Evolutionary conservation across 192 early-diverging fungal species (phyloP).

Genomic region (Backusella australiensis): DNA sequence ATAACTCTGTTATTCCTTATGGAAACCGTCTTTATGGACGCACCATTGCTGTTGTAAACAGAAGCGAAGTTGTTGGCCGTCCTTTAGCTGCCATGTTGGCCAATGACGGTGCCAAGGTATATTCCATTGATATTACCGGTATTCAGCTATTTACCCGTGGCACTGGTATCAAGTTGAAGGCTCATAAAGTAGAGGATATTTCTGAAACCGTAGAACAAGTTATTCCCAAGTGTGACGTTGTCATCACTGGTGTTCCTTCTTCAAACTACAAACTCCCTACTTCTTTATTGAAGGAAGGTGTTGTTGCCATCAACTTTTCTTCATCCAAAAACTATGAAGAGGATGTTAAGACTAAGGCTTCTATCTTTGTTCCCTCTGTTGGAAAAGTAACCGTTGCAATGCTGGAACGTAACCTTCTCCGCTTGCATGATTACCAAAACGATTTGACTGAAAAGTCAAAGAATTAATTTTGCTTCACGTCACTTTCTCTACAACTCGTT

Average conservation of each 20-base stretch:
- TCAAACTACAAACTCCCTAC: slow-evolving; percentile 87
- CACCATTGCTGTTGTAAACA: slow-evolving; percentile 91
- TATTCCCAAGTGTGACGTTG: slow-evolving; percentile 87
- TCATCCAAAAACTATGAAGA: slow-evolving; percentile 95
- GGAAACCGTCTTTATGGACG: slow-evolving; percentile 95
- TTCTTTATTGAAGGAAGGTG: slow-evolving; percentile 90
- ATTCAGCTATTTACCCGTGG: slow-evolving; percentile 79
- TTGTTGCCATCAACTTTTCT: slow-evolving; percentile 96
- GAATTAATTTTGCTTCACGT: not conserved
- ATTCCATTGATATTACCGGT: slow-evolving; percentile 90
- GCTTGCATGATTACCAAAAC: slow-evolving; percentile 78
- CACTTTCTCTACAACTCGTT: not conserved
- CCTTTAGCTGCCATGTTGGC: slow-evolving; percentile 95
- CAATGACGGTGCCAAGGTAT: slow-evolving; percentile 98
- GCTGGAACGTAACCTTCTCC: slow-evolving; percentile 93
- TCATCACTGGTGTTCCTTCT: slow-evolving; percentile 96
- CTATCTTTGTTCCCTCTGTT: slow-evolving; percentile 93
- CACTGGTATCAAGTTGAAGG: slow-evolving; percentile 54
- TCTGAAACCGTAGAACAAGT: slow-evolving; percentile 73
- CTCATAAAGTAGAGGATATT: slow-evolving; percentile 75
- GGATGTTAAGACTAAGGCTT: slow-evolving; percentile 87
- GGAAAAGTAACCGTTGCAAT: slow-evolving; percentile 99
- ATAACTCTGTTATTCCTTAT: slow-evolving; percentile 83
- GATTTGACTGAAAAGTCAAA: slow-evolving; percentile 20
- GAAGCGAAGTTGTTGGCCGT: slow-evolving; percentile 96